Conservation (phyloP, 257 asterid genomes). For the Primulina huaijiensis region DNA sequence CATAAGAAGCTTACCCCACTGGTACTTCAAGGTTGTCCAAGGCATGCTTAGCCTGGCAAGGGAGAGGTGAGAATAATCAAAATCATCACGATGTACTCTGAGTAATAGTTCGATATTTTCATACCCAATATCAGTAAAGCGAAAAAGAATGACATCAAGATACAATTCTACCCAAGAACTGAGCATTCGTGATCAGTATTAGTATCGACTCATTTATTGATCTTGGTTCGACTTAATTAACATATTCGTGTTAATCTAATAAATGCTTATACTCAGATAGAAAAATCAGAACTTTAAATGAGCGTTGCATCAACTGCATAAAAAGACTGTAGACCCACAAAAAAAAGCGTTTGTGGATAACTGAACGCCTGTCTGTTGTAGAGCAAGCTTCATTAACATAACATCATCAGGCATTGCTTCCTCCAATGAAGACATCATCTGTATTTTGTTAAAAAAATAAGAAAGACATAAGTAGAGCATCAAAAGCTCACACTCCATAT, state of each 20-base stretch:
- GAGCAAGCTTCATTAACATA: slow-evolving; percentile 67
- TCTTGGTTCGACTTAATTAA: background rate
- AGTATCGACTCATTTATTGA: background rate
- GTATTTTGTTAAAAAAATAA: slow-evolving; percentile 1
- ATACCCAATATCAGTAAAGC: background rate
- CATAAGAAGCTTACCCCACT: slow-evolving; percentile 55
- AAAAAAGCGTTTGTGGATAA: background rate
- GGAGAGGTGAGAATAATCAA: slow-evolving; percentile 12
- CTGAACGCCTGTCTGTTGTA: slow-evolving; percentile 45
- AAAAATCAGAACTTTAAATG: background rate
- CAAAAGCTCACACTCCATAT: background rate
- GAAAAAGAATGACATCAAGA: slow-evolving; percentile 1
- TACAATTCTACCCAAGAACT: slow-evolving; percentile 5
- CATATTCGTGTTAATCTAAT: background rate
- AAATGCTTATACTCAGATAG: background rate
- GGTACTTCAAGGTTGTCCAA: slow-evolving; percentile 81
- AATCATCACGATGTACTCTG: slow-evolving; percentile 5
- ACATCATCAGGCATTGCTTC: slow-evolving; percentile 26
- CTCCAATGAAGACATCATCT: slow-evolving; percentile 41
- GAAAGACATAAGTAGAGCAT: background rate
- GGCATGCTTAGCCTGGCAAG: slow-evolving; percentile 71
- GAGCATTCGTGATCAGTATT: slow-evolving; percentile 8
- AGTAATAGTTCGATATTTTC: background rate
- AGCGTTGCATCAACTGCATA: background rate
- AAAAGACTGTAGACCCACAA: background rate